Evolutionary conservation across 345 rosid species (phyloP).

Genomic region (Acer yangbiense): DNA sequence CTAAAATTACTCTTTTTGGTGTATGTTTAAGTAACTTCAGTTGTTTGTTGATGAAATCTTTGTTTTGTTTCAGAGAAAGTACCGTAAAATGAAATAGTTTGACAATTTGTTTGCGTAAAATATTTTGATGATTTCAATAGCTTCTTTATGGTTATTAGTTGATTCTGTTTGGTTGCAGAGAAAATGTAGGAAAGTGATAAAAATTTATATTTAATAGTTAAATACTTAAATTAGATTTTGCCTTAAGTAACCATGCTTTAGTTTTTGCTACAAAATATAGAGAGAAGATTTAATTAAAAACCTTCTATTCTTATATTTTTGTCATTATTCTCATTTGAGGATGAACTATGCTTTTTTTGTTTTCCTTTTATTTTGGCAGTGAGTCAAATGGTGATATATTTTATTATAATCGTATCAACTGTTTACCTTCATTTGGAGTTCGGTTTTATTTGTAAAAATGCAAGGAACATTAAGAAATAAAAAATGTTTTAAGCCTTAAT

Average conservation of each 20-base stretch:
- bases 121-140: neutral
- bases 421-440: too few species aligned
- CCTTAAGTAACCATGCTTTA: neutral
- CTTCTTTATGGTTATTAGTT: neutral
- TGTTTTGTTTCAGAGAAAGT: neutral
- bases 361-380: too few species aligned
- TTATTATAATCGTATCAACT: too few species aligned
- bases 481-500: too few species aligned
- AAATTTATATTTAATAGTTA: neutral
- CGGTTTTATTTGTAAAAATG: too few species aligned
- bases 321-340: neutral
- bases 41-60: neutral
- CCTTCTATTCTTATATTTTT: neutral
- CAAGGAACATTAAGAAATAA: too few species aligned
- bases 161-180: constrained; percentile 16
- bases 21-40: neutral
- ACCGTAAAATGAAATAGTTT: neutral
- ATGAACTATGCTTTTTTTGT: too few species aligned
- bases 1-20: constrained; percentile 1
- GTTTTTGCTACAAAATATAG: neutral
- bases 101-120: neutral
- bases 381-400: too few species aligned
- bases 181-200: neutral
- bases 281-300: too few species aligned
- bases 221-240: neutral